These are phyloP conservation scores for Solanum pennellii DNA, from an alignment of 257 asterid genomes.

Conservation along the genomic window DNA sequence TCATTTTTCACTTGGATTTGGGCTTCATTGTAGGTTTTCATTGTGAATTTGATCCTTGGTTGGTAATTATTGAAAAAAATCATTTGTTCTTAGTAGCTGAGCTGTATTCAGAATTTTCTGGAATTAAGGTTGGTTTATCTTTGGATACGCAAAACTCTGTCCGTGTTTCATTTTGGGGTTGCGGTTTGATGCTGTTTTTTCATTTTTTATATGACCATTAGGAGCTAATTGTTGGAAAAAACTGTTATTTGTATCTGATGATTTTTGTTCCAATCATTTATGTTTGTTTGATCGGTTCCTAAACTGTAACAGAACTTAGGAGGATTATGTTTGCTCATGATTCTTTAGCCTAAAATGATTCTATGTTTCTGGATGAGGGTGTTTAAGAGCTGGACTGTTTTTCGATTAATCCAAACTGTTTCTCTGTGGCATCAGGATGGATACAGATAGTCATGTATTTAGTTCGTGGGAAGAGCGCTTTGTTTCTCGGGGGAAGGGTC, in stretches of 20 bases:
- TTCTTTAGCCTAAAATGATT: background rate
- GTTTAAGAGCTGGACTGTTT: background rate
- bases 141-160: background rate
- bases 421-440: slow-evolving; percentile 27
- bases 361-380: background rate
- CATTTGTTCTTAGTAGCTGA: background rate
- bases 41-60: background rate
- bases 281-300: background rate
- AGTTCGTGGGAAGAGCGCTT: slow-evolving; percentile 14
- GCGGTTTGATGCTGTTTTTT: background rate
- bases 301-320: background rate
- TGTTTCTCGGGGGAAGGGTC: background rate
- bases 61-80: background rate
- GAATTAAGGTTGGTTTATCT: background rate
- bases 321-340: background rate
- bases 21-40: background rate
- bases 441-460: background rate
- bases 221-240: background rate
- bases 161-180: background rate
- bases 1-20: background rate
- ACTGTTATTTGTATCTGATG: background rate
- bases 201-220: background rate
- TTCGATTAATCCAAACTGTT: background rate
- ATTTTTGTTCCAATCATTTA: background rate
- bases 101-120: background rate